phyloP scores from a whole-genome alignment of 2,329 filamentous ascomycete genomes.

The Celoporthe dispersa region DNA sequence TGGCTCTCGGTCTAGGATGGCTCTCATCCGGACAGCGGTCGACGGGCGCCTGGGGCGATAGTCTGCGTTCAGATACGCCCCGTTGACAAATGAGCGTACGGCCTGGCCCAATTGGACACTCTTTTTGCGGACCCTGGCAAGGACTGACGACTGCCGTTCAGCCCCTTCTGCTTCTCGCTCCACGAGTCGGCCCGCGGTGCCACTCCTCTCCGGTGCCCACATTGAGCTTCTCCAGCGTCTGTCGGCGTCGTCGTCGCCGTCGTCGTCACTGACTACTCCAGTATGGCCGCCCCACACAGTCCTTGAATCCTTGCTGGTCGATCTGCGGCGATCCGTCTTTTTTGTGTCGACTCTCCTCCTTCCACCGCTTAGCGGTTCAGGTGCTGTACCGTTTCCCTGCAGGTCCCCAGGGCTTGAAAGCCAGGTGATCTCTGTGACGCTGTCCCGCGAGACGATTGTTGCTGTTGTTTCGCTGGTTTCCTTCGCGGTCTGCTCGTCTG shows the following conservation, averaged over 20 bases:
- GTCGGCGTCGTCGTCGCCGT: neutral
- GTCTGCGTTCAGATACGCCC: constrained; percentile 25
- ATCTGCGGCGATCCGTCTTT: neutral
- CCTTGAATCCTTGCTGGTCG: neutral
- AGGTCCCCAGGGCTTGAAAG: neutral
- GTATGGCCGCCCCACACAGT: neutral
- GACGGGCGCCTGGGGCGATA: constrained; percentile 27
- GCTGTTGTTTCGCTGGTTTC: constrained; percentile 1
- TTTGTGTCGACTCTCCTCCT: neutral
- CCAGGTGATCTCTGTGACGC: constrained; percentile 25
- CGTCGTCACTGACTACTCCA: neutral
- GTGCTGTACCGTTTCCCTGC: neutral
- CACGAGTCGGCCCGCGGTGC: neutral
- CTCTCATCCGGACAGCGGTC: constrained; percentile 13
- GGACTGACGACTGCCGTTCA: constrained; percentile 1
- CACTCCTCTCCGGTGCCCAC: neutral
- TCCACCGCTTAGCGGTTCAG: neutral
- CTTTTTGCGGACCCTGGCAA: constrained; percentile 21
- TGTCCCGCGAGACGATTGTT: constrained; percentile 19
- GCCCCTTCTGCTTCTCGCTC: neutral
- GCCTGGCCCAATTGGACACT: constrained; percentile 20
- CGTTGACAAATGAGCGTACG: constrained; percentile 23
- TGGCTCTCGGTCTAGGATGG: constrained; percentile 23
- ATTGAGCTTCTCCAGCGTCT: constrained; percentile 8
- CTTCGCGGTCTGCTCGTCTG: neutral